Evolutionary conservation across 169 alveolate genomes (phyloP).

Genomic region (Plasmodium malariae): DNA sequence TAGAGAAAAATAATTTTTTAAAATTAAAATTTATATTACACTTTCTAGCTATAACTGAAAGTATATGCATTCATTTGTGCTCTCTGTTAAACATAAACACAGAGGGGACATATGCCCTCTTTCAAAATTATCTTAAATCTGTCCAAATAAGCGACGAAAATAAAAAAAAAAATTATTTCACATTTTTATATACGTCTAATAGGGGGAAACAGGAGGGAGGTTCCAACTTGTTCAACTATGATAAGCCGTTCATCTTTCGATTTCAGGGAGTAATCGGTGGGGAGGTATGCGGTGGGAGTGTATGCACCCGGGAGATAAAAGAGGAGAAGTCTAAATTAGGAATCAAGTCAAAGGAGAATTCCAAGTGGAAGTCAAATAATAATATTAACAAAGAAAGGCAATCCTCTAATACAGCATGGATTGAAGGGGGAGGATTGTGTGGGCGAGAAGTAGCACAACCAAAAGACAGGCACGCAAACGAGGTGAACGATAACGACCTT

Average conservation of each 20-base stretch:
- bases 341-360: not conserved
- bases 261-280: constrained; percentile 1
- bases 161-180: constrained; percentile 18
- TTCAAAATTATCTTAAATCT: constrained; percentile 29
- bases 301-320: no score
- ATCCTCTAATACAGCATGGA: not conserved
- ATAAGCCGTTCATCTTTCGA: constrained; percentile 40
- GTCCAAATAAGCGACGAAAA: constrained; percentile 37
- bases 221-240: constrained; percentile 24
- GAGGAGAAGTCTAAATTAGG: not conserved
- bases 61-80: constrained; percentile 35
- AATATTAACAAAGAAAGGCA: not conserved
- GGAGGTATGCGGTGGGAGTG: no score
- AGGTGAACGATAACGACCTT: constrained; percentile 38
- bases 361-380: not conserved
- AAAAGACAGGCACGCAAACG: not conserved
- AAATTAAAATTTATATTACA: constrained; percentile 53
- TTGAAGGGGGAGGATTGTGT: not conserved
- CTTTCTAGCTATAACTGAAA: constrained; percentile 43
- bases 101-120: constrained; percentile 1
- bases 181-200: constrained; percentile 41
- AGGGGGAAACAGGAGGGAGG: not conserved
- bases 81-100: constrained; percentile 14
- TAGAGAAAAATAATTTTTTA: constrained; percentile 29
- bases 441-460: not conserved